Evolutionary conservation across 1,139 yeast species (phyloP).

Genomic region (Geotrichum reessii): DNA sequence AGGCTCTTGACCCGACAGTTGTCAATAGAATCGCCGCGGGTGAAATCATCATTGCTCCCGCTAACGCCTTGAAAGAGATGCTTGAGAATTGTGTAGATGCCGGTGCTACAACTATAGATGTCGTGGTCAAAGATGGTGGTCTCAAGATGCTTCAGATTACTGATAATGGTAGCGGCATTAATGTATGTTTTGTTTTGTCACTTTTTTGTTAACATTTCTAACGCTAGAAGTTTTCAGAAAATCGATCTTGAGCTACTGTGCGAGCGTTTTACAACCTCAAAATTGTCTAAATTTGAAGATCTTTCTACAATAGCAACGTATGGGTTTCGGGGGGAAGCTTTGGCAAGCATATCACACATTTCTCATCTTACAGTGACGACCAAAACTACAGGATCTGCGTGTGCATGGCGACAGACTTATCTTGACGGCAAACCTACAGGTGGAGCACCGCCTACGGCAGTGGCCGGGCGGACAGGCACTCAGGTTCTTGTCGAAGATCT

Average conservation of each 20-base stretch:
- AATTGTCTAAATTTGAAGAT: slow-evolving; percentile 49
- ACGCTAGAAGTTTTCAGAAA: slow-evolving; percentile 37
- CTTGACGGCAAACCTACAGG: slow-evolving; percentile 52
- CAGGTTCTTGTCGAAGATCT: slow-evolving; percentile 80
- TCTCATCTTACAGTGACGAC: slow-evolving; percentile 69
- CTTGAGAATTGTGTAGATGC: slow-evolving; percentile 81
- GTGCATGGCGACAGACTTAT: slow-evolving; percentile 64
- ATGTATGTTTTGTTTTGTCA: slow-evolving; percentile 12
- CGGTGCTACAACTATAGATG: slow-evolving; percentile 53
- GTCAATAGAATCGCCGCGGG: slow-evolving; percentile 96
- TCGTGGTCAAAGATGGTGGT: slow-evolving; percentile 62
- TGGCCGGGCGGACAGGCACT: slow-evolving; percentile 87
- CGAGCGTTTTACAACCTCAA: slow-evolving; percentile 68
- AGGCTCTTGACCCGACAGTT: slow-evolving; percentile 57
- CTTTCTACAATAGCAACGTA: slow-evolving; percentile 48
- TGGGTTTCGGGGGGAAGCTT: slow-evolving; percentile 82
- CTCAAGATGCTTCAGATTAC: slow-evolving; percentile 54
- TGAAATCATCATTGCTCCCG: slow-evolving; percentile 89
- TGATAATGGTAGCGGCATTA: slow-evolving; percentile 77
- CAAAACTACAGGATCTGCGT: slow-evolving; percentile 51
- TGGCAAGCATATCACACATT: slow-evolving; percentile 63
- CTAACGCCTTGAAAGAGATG: slow-evolving; percentile 74
- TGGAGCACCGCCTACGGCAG: slow-evolving; percentile 54
- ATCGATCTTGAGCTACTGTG: slow-evolving; percentile 57
- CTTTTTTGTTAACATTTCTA: not conserved